Evolutionary conservation across 164 flowering plant species (phyloP).

Genomic region (Vitis riparia): DNA sequence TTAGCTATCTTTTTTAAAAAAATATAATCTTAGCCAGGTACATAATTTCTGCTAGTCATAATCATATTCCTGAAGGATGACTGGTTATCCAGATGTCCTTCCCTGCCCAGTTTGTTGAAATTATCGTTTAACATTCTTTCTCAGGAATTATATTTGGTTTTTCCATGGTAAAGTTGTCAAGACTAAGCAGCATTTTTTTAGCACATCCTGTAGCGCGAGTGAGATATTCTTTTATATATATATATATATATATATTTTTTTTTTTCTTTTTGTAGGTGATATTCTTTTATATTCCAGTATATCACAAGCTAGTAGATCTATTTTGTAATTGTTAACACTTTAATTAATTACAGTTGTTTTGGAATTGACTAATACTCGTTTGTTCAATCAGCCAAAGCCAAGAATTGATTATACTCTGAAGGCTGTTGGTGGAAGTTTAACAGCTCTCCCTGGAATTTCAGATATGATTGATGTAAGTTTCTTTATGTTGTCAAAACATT

Average conservation of each 20-base stretch:
- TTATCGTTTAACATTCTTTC: too few relatives aligned
- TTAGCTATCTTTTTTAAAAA: too few relatives aligned
- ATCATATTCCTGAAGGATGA: too few relatives aligned
- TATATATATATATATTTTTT: too few relatives aligned
- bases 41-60: too few relatives aligned
- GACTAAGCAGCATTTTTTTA: too few relatives aligned
- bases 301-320: background rate
- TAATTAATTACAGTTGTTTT: background rate
- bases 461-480: constrained; percentile 96
- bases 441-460: constrained; percentile 94
- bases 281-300: background rate
- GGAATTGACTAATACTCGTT: constrained; percentile 13
- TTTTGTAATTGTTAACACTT: background rate
- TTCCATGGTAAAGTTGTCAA: too few relatives aligned
- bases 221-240: background rate
- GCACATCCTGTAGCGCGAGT: background rate
- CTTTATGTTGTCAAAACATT: background rate
- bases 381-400: constrained; percentile 75
- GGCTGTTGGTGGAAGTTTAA: constrained; percentile 98
- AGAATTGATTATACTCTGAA: constrained; percentile 88
- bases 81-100: too few relatives aligned
- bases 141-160: too few relatives aligned
- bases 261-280: background rate
- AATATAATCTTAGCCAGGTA: too few relatives aligned
- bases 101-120: too few relatives aligned